Evolutionary conservation across 495 filamentous ascomycete species (phyloP).

Genomic region (Friedmanniomyces simplex): DNA sequence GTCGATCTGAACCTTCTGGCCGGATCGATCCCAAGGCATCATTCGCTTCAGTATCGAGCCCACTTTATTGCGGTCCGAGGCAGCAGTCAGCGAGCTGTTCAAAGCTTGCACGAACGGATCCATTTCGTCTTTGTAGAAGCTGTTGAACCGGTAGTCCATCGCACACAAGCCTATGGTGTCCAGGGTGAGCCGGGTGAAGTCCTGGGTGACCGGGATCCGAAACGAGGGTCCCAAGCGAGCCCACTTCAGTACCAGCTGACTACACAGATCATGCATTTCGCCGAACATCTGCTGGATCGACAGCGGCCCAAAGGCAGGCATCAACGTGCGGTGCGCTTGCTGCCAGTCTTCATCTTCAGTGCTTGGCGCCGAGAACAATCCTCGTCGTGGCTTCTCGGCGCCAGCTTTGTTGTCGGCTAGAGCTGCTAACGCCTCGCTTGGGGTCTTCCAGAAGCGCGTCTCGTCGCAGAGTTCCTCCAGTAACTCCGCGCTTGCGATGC

Average conservation of each 20-base stretch:
- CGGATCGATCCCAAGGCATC: conserved; percentile 9
- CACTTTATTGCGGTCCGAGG: conserved; percentile 36
- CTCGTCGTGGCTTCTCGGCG: conserved; percentile 32
- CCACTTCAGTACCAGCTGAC: conserved; percentile 65
- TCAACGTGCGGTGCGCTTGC: conserved; percentile 54
- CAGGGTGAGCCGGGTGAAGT: conserved; percentile 66
- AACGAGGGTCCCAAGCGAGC: conserved; percentile 50
- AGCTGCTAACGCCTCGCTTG: conserved; percentile 38
- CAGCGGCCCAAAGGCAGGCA: conserved; percentile 62
- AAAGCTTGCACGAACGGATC: conserved; percentile 61
- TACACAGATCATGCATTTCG: conserved; percentile 49
- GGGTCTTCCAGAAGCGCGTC: conserved; percentile 45
- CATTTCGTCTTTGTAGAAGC: conserved; percentile 55
- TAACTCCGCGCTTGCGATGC: conserved; percentile 39
- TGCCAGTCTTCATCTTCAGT: conserved; percentile 45
- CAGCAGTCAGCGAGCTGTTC: conserved; percentile 47
- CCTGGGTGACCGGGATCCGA: conserved; percentile 53
- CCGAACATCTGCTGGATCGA: conserved; percentile 57
- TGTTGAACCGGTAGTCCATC: conserved; percentile 69
- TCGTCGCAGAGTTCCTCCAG: conserved; percentile 60
- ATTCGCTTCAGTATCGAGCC: conserved; percentile 6
- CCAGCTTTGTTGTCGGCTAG: conserved; percentile 39
- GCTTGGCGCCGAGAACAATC: conserved; percentile 41
- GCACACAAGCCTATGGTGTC: conserved; percentile 58
- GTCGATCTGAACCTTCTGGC: conserved; percentile 39